A percentile compares a stretch with the other conserved stretches of the same genome.
Evolutionary conservation across 768 basidiomycete species (phyloP).

Genomic region (Auriscalpium vulgare): DNA sequence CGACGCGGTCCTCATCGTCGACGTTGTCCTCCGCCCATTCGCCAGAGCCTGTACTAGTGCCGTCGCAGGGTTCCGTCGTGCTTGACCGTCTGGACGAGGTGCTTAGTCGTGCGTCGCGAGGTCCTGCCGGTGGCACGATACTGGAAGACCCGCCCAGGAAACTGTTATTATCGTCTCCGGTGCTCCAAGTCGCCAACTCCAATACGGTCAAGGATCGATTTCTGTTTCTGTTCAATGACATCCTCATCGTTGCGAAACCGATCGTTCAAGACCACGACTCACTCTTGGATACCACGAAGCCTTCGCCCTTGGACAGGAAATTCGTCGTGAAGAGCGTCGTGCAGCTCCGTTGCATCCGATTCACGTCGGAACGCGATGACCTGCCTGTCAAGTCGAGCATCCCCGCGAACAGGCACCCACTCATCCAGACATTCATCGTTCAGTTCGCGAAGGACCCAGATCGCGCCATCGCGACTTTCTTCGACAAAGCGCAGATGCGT

Average conservation of each 20-base stretch:
- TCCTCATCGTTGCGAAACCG: slow-evolving; percentile 90
- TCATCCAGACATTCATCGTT: slow-evolving; percentile 66
- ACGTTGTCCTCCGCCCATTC: slow-evolving; percentile 68
- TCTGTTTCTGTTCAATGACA: slow-evolving; percentile 94
- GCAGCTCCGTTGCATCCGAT: slow-evolving; percentile 59
- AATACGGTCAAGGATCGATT: slow-evolving; percentile 95
- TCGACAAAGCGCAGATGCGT: slow-evolving; percentile 47
- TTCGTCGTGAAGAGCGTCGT: slow-evolving; percentile 90
- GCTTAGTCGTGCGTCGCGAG: slow-evolving; percentile 53
- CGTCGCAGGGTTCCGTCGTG: slow-evolving; percentile 41
- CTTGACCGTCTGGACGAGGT: slow-evolving; percentile 67
- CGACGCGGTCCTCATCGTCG: slow-evolving; percentile 60
- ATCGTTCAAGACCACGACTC: slow-evolving; percentile 61
- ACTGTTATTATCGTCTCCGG: slow-evolving; percentile 74
- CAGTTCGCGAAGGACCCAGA: slow-evolving; percentile 80
- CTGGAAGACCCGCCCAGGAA: slow-evolving; percentile 86
- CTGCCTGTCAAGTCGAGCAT: slow-evolving; percentile 35
- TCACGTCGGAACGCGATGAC: slow-evolving; percentile 64
- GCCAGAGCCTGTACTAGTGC: slow-evolving; percentile 27
- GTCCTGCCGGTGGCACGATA: slow-evolving; percentile 46
- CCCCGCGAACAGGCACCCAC: slow-evolving; percentile 43
- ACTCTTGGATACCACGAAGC: slow-evolving; percentile 49
- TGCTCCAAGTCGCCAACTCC: slow-evolving; percentile 88
- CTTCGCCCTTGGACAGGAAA: slow-evolving; percentile 55
- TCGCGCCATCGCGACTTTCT: slow-evolving; percentile 63